Conservation (phyloP, 2,329 filamentous ascomycete species). For the Alternaria postmessia region DNA sequence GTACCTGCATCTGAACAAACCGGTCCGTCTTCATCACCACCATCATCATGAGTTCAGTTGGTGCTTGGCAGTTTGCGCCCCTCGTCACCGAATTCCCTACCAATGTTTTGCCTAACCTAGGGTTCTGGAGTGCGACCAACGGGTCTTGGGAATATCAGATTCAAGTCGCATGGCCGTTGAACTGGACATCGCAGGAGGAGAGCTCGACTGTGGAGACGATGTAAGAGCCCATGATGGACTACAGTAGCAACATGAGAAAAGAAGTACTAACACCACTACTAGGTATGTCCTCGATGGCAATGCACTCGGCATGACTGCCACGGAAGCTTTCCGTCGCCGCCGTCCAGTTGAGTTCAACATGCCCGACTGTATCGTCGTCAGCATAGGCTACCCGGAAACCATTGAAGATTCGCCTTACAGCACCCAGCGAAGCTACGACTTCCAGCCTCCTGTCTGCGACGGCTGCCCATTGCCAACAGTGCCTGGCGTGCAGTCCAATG, state of each 20-base stretch:
- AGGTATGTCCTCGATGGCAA: conserved; percentile 48
- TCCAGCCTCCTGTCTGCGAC: conserved; percentile 42
- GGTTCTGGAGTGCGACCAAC: conserved; percentile 42
- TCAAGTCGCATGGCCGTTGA: conserved; percentile 44
- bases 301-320: conserved; percentile 37
- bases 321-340: conserved; percentile 40
- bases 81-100: conserved; percentile 34
- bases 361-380: conserved; percentile 43
- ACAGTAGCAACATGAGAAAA: background rate
- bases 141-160: conserved; percentile 47
- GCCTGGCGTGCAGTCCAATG: conserved; percentile 54
- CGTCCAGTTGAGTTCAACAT: conserved; percentile 42
- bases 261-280: conserved; percentile 13
- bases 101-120: conserved; percentile 39
- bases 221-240: conserved; percentile 24
- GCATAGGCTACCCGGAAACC: conserved; percentile 41
- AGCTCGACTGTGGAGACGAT: conserved; percentile 40
- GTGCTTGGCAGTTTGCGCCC: conserved; percentile 41
- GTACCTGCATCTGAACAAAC: conserved; percentile 1
- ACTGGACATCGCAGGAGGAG: conserved; percentile 39
- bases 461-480: conserved; percentile 34
- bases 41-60: conserved; percentile 32
- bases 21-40: background rate
- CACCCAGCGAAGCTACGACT: conserved; percentile 35
- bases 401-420: conserved; percentile 44